Evolutionary conservation across 441 rosid genomes (phyloP).

Genomic region (Aquilaria agallochum): DNA sequence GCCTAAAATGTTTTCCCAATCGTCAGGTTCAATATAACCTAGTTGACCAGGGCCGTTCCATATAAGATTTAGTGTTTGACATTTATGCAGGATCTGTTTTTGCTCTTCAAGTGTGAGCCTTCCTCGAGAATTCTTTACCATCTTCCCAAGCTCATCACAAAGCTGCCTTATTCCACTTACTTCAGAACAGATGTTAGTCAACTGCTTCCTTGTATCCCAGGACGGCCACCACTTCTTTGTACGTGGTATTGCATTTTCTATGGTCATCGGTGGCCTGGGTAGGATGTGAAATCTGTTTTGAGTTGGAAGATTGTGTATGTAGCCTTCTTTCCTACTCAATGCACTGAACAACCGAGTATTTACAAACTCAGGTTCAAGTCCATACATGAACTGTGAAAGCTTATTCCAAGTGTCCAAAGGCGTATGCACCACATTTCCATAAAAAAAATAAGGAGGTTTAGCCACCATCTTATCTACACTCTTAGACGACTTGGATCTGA

Average conservation of each 20-base stretch:
- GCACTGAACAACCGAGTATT: constrained; percentile 62
- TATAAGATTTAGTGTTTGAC: constrained; percentile 52
- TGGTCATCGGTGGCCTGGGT: constrained; percentile 57
- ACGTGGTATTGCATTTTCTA: constrained; percentile 63
- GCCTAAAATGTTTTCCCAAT: constrained; percentile 73
- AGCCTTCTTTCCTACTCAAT: constrained; percentile 79
- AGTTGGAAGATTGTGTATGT: constrained; percentile 77
- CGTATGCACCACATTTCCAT: constrained; percentile 52
- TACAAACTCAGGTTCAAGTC: constrained; percentile 67
- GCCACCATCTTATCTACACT: constrained; percentile 41
- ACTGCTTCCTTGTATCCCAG: constrained; percentile 88
- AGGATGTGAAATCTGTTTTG: constrained; percentile 50
- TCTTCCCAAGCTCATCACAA: constrained; percentile 53
- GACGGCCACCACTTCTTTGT: constrained; percentile 89
- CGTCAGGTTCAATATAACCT: constrained; percentile 54
- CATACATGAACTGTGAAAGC: constrained; percentile 63
- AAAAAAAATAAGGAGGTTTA: constrained; percentile 74
- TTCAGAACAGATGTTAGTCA: constrained; percentile 35
- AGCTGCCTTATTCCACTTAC: constrained; percentile 38
- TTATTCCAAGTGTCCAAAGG: constrained; percentile 57
- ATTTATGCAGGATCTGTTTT: constrained; percentile 53
- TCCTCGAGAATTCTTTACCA: constrained; percentile 50
- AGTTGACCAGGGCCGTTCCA: constrained; percentile 73
- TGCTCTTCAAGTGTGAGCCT: constrained; percentile 47
- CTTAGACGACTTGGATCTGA: constrained; percentile 39